Base-by-base conservation (phyloP, 768 basidiomycete genomes). In the Mycena vulgaris region DNA sequence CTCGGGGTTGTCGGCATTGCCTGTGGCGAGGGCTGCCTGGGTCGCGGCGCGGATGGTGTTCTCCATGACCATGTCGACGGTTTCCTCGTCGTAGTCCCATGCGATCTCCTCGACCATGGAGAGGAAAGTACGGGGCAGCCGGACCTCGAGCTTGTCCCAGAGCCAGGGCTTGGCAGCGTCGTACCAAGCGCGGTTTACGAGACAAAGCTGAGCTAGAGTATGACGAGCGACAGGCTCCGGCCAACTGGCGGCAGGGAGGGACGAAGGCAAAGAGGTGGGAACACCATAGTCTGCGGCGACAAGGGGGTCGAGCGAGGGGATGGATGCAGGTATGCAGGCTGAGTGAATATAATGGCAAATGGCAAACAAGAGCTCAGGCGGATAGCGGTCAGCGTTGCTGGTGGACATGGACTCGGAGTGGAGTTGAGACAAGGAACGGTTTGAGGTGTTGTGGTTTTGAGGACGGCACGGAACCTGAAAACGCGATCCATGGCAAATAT, bases 151-250 rank as follows among this genome's bases (percentile, higher is more conserved):
- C 68, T 90, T 90, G 66, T 88, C 89, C 94, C 95, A 96, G 7
- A 96, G 83, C 93, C 92, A 96, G 0, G 94, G 94, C 74, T 92
- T 92, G n/a, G 95, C 93, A 1, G 93, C 95, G 31, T 89, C 88
- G 76, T 90, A 89, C 92, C 93, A 95, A 3, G 89, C 86, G 75
- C 85, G 92, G 75, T 90, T 93, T 48, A 95, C 93, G 69, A 93
- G 87, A 75, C 92, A 94, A 49, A 95, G 90, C 73, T 80, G 90
- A 7, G 89, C 85, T 25, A 96, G 85, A 0, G 95, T 91, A 66
- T 80, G 84, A 16, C 94, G 89, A 28, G 89, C 85, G 33, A 89
- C 75, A 7, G 88, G 84, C 71, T 95, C 94, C 0, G 92, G 82
- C 90, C 90, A 94, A 76, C 89, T 87, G 19, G 88, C 82, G 1